phyloP scores from a whole-genome alignment of 192 early-diverging fungal species.

The Coemansia erecta region DNA sequence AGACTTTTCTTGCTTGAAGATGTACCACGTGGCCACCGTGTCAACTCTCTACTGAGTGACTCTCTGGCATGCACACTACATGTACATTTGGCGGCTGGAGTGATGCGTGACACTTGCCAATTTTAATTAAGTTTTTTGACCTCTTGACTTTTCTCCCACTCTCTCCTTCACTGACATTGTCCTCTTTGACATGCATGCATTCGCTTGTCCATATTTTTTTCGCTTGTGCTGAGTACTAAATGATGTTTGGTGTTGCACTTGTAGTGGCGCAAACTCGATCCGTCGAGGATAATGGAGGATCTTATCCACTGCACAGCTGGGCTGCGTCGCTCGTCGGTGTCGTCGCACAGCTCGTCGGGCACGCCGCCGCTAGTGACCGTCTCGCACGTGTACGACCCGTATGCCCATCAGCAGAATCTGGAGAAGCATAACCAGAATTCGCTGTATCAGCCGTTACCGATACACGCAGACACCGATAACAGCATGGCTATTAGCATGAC shows the following conservation, averaged over 20 bases:
- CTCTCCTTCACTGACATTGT: too few relatives aligned
- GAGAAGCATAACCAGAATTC: slow-evolving; percentile 7
- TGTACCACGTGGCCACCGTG: too few relatives aligned
- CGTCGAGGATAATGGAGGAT: slow-evolving; percentile 52
- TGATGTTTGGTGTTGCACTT: neutral
- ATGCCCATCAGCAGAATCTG: neutral
- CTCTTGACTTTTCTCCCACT: too few relatives aligned
- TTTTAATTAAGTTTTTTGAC: too few relatives aligned
- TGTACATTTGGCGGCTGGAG: too few relatives aligned
- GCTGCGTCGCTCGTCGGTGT: slow-evolving; percentile 28
- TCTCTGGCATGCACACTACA: too few relatives aligned
- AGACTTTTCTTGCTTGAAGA: too few relatives aligned
- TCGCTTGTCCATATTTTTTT: too few relatives aligned
- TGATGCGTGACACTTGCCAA: too few relatives aligned
- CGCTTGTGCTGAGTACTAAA: neutral
- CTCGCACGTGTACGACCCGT: slow-evolving; percentile 25
- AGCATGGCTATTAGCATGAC: slow-evolving; percentile 26
- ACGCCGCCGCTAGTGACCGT: slow-evolving; percentile 30
- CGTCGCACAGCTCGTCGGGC: slow-evolving; percentile 29
- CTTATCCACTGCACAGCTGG: slow-evolving; percentile 42
- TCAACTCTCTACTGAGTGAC: too few relatives aligned
- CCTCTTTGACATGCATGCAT: too few relatives aligned
- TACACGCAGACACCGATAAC: slow-evolving; percentile 8
- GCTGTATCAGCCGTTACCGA: slow-evolving; percentile 4
- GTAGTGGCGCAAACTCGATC: slow-evolving; percentile 52